A percentile compares a stretch with the other conserved stretches of the same genome.
phyloP scores from a whole-genome alignment of 2,329 filamentous ascomycete species.

The Cytospora piceae region DNA sequence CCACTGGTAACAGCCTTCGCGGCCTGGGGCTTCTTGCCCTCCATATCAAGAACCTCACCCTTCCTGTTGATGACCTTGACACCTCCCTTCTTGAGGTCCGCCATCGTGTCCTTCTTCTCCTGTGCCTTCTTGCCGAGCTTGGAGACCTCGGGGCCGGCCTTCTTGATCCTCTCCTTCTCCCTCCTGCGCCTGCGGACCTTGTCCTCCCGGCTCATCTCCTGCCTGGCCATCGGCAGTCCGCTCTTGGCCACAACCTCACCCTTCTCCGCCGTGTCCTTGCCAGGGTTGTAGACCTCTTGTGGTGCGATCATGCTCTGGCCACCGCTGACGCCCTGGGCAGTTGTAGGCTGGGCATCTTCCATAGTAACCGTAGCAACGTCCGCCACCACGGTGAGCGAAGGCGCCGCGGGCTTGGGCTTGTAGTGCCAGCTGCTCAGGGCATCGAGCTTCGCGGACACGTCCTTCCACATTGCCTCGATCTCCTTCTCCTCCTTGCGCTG shows the following conservation, averaged over 20 bases:
- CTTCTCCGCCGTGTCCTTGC: slow-evolving; percentile 63
- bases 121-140: slow-evolving; percentile 62
- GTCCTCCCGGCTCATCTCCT: slow-evolving; percentile 88
- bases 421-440: slow-evolving; percentile 93
- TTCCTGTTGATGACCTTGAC: slow-evolving; percentile 92
- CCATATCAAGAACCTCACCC: slow-evolving; percentile 81
- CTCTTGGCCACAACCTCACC: slow-evolving; percentile 78
- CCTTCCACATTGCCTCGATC: slow-evolving; percentile 81
- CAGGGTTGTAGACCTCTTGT: slow-evolving; percentile 90
- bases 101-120: slow-evolving; percentile 53
- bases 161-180: slow-evolving; percentile 83
- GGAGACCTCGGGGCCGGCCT: slow-evolving; percentile 59
- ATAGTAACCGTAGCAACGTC: slow-evolving; percentile 91
- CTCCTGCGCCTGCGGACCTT: slow-evolving; percentile 75
- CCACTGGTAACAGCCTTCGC: slow-evolving; percentile 56
- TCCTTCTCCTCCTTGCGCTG: slow-evolving; percentile 80
- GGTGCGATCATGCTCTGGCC: slow-evolving; percentile 80
- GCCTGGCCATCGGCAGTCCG: slow-evolving; percentile 75
- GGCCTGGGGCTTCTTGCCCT: slow-evolving; percentile 73
- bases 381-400: slow-evolving; percentile 82
- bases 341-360: slow-evolving; percentile 92
- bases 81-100: slow-evolving; percentile 65
- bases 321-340: slow-evolving; percentile 72
- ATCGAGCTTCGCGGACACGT: slow-evolving; percentile 79
- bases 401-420: slow-evolving; percentile 82